These are phyloP conservation scores for Cryptococcus wingfieldii DNA, from an alignment of 1,284 basidiomycete genomes.

Conservation along the genomic window DNA sequence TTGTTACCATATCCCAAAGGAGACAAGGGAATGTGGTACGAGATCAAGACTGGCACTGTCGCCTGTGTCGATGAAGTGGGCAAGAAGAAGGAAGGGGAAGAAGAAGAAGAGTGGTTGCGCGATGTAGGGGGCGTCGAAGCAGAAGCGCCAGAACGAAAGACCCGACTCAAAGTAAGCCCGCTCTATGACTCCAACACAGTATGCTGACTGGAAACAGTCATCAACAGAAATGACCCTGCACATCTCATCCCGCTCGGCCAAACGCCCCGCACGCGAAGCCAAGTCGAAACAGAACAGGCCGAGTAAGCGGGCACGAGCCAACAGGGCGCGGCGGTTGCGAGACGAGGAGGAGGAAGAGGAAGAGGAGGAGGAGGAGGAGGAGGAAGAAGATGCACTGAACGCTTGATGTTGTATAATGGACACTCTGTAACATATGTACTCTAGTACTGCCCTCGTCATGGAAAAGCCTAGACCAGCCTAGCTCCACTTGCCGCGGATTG, in stretches of 20 bases:
- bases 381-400: slow-evolving; percentile 1
- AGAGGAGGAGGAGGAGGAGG: slow-evolving; percentile 20
- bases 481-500: background rate
- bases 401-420: background rate
- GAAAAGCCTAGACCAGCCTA: too few species aligned
- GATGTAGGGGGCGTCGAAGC: slow-evolving; percentile 19
- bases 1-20: slow-evolving; percentile 62
- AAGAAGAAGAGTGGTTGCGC: slow-evolving; percentile 4
- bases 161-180: slow-evolving; percentile 11
- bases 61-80: slow-evolving; percentile 71
- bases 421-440: background rate
- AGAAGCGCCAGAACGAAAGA: slow-evolving; percentile 7
- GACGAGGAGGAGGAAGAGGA: slow-evolving; percentile 13
- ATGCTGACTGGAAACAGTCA: slow-evolving; percentile 8
- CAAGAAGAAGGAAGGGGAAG: slow-evolving; percentile 3
- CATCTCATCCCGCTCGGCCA: slow-evolving; percentile 15
- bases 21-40: slow-evolving; percentile 60
- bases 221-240: slow-evolving; percentile 19
- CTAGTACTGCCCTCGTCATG: background rate
- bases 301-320: slow-evolving; percentile 10
- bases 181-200: background rate
- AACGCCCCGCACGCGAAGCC: background rate
- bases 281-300: slow-evolving; percentile 12
- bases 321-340: slow-evolving; percentile 1
- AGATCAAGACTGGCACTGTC: slow-evolving; percentile 68